phyloP scores from a whole-genome alignment of 345 rosid genomes.

The Erysimum cheiranthoides region DNA sequence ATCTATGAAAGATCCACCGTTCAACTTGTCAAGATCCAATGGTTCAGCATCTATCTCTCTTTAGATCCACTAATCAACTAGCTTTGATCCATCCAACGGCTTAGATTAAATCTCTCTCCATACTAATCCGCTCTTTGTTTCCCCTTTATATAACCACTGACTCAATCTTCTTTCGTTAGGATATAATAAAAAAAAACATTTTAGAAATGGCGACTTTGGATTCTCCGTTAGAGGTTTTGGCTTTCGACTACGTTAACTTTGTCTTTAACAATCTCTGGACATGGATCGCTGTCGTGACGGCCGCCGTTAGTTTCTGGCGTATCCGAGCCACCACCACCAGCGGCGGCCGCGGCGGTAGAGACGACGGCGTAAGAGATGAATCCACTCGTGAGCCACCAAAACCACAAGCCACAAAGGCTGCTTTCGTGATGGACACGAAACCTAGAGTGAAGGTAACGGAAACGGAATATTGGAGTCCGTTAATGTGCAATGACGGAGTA shows the following conservation, averaged over 20 bases:
- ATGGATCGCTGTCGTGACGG: slow-evolving; percentile 48
- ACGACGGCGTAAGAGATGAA: neutral
- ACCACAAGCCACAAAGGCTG: slow-evolving; percentile 13
- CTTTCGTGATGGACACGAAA: neutral
- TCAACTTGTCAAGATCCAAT: slow-evolving; percentile 41
- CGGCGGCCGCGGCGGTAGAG: neutral
- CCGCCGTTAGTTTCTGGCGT: slow-evolving; percentile 51
- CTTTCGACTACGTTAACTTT: slow-evolving; percentile 31
- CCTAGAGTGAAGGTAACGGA: slow-evolving; percentile 18
- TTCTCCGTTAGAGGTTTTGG: slow-evolving; percentile 45
- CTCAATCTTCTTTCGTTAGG: slow-evolving; percentile 7
- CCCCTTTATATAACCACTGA: slow-evolving; percentile 6
- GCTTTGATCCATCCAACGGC: slow-evolving; percentile 23
- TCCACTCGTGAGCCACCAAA: neutral
- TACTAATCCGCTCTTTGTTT: slow-evolving; percentile 27
- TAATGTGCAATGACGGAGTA: slow-evolving; percentile 34
- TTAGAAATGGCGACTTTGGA: slow-evolving; percentile 41
- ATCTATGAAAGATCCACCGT: slow-evolving; percentile 44
- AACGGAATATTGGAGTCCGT: slow-evolving; percentile 15
- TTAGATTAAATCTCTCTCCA: slow-evolving; percentile 17
- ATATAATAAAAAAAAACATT: neutral
- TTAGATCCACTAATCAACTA: slow-evolving; percentile 24
- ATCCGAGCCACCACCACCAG: slow-evolving; percentile 22
- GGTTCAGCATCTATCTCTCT: slow-evolving; percentile 38
- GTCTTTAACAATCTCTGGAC: slow-evolving; percentile 46